Percentiles rank a stretch among this genome's conserved stretches.
Conservation (phyloP, 2,329 filamentous ascomycete genomes). For the Neonectria magnoliae region DNA sequence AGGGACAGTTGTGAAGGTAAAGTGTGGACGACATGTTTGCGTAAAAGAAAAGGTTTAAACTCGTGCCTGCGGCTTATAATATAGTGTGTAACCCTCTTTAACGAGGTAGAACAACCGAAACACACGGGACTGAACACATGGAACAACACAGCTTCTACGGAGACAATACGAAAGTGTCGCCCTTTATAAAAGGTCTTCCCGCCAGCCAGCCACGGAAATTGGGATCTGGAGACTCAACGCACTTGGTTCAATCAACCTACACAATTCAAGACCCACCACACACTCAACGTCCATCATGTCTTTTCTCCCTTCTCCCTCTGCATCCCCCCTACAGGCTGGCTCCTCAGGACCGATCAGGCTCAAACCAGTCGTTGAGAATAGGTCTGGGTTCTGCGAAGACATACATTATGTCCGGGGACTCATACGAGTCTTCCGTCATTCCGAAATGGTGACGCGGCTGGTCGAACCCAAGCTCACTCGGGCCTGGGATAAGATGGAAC, state of each 20-base stretch:
- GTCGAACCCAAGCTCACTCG: neutral
- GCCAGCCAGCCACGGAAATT: neutral
- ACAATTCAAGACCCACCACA: neutral
- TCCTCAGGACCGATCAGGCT: no score
- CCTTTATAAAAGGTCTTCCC: neutral
- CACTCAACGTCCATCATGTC: neutral
- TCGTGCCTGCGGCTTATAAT: neutral
- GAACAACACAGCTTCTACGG: no score
- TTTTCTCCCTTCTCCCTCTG: neutral
- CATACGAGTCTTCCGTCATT: neutral
- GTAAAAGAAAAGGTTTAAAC: no score
- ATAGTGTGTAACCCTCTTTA: neutral
- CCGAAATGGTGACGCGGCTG: neutral
- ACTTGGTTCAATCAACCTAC: no score
- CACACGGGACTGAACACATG: neutral
- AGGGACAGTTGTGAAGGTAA: no score
- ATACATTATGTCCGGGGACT: neutral
- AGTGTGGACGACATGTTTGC: no score
- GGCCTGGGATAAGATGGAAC: neutral
- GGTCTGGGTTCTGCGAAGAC: neutral
- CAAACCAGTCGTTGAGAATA: neutral
- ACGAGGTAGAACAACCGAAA: neutral
- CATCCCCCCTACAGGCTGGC: no score
- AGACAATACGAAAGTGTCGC: neutral
- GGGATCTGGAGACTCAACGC: no score